phyloP scores from a whole-genome alignment of 2,329 filamentous ascomycete genomes.

The Neurospora crassa region DNA sequence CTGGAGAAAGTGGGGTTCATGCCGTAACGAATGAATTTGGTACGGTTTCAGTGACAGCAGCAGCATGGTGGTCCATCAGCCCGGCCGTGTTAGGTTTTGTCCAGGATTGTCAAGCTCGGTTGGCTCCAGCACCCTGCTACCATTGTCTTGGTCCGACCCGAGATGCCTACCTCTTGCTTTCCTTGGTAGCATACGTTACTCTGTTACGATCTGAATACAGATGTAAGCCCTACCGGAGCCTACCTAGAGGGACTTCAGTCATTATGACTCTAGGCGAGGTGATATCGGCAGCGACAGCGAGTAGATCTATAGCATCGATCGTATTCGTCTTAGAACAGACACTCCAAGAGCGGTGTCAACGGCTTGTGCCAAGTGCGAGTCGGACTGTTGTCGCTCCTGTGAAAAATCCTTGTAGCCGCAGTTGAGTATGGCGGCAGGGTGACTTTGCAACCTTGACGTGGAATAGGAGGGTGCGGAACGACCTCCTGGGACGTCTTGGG shows the following conservation, averaged over 20 bases:
- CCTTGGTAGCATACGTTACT: not conserved
- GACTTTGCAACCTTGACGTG: not conserved
- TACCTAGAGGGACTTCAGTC: not conserved
- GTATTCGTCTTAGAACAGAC: not conserved
- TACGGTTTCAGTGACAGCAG: not conserved
- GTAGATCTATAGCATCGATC: not conserved
- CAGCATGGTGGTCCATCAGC: not conserved
- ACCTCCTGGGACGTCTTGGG: not conserved
- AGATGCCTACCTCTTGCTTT: not conserved
- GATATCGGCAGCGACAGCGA: not conserved
- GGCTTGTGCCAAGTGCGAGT: not conserved
- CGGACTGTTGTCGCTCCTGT: not conserved
- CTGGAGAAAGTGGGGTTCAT: constrained; percentile 1
- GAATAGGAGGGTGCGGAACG: not conserved
- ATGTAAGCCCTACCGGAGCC: not conserved
- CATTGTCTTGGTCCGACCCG: not conserved
- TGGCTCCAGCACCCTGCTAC: not conserved
- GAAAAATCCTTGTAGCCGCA: not conserved
- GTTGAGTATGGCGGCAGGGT: not conserved
- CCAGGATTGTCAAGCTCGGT: not conserved
- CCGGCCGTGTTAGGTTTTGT: not conserved
- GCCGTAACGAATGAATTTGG: not conserved
- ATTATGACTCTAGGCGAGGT: not conserved
- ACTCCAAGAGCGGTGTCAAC: not conserved
- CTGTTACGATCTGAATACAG: not conserved